Evolutionary conservation across 768 basidiomycete genomes (phyloP), one percentile per base, ranked within the genome.

Genomic region (Mycena maculata): DNA sequence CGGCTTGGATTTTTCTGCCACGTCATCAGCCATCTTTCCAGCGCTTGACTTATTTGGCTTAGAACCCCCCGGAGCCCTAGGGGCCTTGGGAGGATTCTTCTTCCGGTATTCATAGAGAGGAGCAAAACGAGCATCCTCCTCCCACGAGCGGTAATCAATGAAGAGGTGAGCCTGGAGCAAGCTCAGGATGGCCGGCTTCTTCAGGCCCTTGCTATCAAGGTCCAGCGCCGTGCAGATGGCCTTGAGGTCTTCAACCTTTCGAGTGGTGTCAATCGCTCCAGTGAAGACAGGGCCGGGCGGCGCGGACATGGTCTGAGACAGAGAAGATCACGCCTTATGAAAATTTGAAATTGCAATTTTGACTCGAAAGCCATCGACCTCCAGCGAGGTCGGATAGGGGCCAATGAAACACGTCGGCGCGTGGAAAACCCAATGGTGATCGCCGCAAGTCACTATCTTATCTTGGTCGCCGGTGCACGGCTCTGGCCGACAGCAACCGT

Each of bases 11-110:
- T 33, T 2, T 22, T 36, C 28, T 13, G 31, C 53, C 33, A 39
- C 23, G 25, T 48, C 58, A 8, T 59, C 58, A 4, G 45, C 44
- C 4, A 10, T 23, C 30, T 47, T 58, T 7, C 4, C n/a, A 22
- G 57, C 57, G 25, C 57, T 58, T 4, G 41, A 31, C 15, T 42
- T 58, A 11, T 57, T 57, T 1, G 20, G 11, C 36, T 56, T 56
- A 16, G 22, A 13, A 3, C 11, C 39, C 25, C 12, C 10, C n/a
- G 27, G 5, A 3, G 11, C 1, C 2, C 25, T 1, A 23, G 4
- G 27, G 42, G 12, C 28, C 9, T 25, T 30, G 25, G 15, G 16
- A 44, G 55, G 27, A 41, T 45, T 20, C 8, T 33, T 20, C 1
- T 5, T 1, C 7, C 41, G n/a, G n/a, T 27, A 33, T n/a, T 44